Conservation (phyloP, 345 rosid species). For the Rhodamnia rubescens region DNA sequence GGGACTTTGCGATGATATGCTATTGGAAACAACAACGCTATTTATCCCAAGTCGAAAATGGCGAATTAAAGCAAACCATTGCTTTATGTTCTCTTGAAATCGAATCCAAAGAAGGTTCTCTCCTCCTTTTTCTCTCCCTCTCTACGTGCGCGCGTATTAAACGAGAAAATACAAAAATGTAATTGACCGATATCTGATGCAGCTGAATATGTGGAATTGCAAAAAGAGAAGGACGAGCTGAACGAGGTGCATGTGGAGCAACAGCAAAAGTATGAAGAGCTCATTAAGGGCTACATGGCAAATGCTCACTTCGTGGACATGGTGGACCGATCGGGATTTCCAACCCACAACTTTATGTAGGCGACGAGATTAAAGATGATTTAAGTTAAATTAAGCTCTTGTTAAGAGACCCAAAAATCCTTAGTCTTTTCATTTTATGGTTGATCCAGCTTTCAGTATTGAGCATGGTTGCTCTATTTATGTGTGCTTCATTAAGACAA, state of each 20-base stretch:
- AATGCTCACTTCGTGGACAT: not conserved
- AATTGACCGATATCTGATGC: not conserved
- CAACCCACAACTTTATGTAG: not conserved
- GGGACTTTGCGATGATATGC: not conserved
- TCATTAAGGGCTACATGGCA: not conserved
- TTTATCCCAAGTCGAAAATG: not conserved
- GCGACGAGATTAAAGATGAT: not conserved
- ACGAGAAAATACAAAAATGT: not conserved
- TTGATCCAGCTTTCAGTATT: not conserved
- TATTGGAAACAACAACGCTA: not conserved
- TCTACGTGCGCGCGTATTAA: not conserved
- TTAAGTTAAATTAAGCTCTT: not conserved
- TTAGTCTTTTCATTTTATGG: not conserved
- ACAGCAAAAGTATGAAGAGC: not conserved
- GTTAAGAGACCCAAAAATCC: not conserved
- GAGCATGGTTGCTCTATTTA: not conserved
- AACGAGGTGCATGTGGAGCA: not conserved
- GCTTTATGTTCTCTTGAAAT: not conserved
- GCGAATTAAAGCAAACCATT: not conserved
- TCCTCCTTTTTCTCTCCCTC: not conserved
- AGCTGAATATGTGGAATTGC: not conserved
- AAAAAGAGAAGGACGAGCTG: not conserved
- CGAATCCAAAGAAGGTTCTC: not conserved
- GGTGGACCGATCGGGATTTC: not conserved
- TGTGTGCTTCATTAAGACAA: not conserved